A percentile compares a stretch with the other conserved stretches of the same genome.
Evolutionary conservation across 352 stramenopile genomes (phyloP).

Genomic region (Thraustochytrium sp.): DNA sequence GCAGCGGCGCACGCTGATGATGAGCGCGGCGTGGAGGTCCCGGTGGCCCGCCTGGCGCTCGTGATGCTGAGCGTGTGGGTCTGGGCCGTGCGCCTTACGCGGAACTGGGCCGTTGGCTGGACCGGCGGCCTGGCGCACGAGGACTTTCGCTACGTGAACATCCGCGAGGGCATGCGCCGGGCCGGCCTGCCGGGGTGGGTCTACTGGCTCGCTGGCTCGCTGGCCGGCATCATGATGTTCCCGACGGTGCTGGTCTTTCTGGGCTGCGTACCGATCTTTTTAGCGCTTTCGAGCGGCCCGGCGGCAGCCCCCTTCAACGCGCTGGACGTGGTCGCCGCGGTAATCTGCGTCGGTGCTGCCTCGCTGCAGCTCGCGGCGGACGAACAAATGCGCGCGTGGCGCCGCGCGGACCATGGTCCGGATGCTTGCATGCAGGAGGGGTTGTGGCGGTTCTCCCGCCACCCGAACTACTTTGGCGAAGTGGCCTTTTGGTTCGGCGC

Average conservation of each 20-base stretch:
- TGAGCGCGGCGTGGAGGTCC: background rate
- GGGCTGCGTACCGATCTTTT: background rate
- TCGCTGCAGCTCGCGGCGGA: slow-evolving; percentile 7
- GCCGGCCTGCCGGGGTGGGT: background rate
- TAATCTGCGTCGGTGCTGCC: background rate
- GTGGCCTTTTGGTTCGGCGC: slow-evolving; percentile 71
- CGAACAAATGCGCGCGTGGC: background rate
- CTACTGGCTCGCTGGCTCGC: slow-evolving; percentile 14
- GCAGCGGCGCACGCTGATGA: background rate
- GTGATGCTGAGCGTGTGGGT: background rate
- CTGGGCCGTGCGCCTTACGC: slow-evolving; percentile 4
- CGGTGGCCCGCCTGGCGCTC: background rate
- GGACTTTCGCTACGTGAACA: slow-evolving; percentile 24
- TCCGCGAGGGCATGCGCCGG: background rate
- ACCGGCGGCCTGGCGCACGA: background rate
- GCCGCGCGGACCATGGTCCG: background rate
- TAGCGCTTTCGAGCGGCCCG: background rate
- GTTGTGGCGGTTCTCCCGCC: slow-evolving; percentile 76
- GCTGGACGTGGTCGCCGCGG: background rate
- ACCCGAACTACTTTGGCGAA: slow-evolving; percentile 87
- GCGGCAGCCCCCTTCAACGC: background rate
- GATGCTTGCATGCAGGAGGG: slow-evolving; percentile 51
- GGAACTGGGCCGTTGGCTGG: background rate
- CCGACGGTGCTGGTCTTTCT: slow-evolving; percentile 16
- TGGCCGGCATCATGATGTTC: slow-evolving; percentile 2